phyloP scores from a whole-genome alignment of 2,329 filamentous ascomycete genomes.

The Aspergillus ruber region DNA sequence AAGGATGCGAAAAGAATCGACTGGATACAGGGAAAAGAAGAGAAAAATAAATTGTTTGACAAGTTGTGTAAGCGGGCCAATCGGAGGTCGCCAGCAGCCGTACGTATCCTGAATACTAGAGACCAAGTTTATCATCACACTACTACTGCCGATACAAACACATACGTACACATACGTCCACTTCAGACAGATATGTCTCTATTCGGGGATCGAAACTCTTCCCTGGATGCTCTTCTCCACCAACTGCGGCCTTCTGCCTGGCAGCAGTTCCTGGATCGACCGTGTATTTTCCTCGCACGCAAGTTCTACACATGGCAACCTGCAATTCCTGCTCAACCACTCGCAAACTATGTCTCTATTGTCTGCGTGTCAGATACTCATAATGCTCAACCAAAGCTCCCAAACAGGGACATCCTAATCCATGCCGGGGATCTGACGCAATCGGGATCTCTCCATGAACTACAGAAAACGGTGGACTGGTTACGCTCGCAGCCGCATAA shows the following conservation, averaged over 20 bases:
- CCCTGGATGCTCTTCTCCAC: neutral
- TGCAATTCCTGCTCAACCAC: constrained; percentile 5
- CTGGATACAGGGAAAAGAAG: no score
- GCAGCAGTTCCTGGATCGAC: constrained; percentile 1
- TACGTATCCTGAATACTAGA: no score
- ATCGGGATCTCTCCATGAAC: constrained; percentile 58
- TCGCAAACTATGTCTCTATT: constrained; percentile 8
- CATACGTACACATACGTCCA: no score
- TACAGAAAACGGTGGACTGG: constrained; percentile 74
- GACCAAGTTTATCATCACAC: no score
- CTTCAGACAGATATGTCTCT: neutral
- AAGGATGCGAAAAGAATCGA: no score
- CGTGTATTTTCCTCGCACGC: constrained; percentile 3
- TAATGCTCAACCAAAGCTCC: constrained; percentile 15
- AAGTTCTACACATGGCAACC: constrained; percentile 1
- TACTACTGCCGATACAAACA: no score
- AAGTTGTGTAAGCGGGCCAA: no score
- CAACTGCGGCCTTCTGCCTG: constrained; percentile 1
- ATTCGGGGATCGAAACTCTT: neutral
- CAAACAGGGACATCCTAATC: constrained; percentile 33
- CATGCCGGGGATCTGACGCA: constrained; percentile 47
- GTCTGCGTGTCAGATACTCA: constrained; percentile 28
- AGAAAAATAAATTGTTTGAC: no score
- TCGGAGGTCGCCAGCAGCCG: no score
- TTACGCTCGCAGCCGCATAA: constrained; percentile 61